Evolutionary conservation across 1,139 yeast genomes (phyloP).

Genomic region (Suhomyces maxii): DNA sequence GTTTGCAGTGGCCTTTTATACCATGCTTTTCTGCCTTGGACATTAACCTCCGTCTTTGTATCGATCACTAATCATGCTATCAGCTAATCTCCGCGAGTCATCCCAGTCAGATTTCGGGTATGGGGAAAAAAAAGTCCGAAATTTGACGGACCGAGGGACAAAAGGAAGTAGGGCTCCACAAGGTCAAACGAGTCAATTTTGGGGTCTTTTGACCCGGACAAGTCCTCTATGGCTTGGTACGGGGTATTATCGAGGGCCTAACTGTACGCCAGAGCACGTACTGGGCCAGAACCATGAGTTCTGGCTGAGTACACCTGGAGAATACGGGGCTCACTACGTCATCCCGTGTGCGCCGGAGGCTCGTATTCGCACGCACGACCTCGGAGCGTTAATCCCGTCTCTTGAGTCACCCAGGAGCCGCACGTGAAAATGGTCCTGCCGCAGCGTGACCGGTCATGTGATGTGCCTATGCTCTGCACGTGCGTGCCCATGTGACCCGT

Average conservation of each 20-base stretch:
- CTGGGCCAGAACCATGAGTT: background rate
- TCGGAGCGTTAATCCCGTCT: background rate
- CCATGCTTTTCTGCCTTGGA: conserved; percentile 1
- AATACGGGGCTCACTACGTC: background rate
- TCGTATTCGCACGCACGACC: background rate
- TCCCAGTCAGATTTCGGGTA: conserved; percentile 7
- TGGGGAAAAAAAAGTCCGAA: conserved; percentile 10
- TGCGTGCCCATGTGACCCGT: too few relatives aligned
- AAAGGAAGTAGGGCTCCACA: background rate
- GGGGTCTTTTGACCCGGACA: background rate
- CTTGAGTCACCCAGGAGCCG: background rate
- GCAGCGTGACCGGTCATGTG: background rate
- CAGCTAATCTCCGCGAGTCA: conserved; percentile 9
- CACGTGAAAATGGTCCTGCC: background rate
- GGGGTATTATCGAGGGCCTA: too few relatives aligned
- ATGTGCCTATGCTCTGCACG: too few relatives aligned
- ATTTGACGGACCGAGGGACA: conserved; percentile 7
- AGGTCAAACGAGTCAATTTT: background rate
- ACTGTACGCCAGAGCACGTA: too few relatives aligned
- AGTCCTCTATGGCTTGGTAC: background rate
- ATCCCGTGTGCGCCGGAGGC: background rate
- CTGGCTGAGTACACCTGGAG: background rate
- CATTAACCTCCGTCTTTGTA: conserved; percentile 5
- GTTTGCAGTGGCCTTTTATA: conserved; percentile 1
- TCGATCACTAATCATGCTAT: background rate